Evolutionary conservation across 2,329 filamentous ascomycete species (phyloP).

Genomic region (Aspergillus niger): DNA sequence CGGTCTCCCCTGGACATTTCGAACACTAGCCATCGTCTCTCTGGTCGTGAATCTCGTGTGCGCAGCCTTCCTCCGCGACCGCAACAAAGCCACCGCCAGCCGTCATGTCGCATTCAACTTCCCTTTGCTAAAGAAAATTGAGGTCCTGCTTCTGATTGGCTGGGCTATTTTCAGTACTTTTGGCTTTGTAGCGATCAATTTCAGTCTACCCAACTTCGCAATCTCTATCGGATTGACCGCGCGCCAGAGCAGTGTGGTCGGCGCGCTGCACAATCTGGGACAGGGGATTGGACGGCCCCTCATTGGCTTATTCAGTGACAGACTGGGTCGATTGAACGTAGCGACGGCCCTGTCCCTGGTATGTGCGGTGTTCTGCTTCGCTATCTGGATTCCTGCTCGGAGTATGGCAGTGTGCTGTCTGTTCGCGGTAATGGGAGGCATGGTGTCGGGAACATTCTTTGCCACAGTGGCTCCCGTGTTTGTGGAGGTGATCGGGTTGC

Average conservation of each 20-base stretch:
- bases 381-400: constrained; percentile 51
- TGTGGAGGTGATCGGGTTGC: constrained; percentile 58
- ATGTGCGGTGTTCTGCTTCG: constrained; percentile 25
- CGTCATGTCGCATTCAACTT: neutral
- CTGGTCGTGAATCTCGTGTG: constrained; percentile 4
- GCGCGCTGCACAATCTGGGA: constrained; percentile 62
- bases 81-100: neutral
- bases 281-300: constrained; percentile 56
- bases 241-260: constrained; percentile 57
- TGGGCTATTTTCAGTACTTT: constrained; percentile 52
- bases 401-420: constrained; percentile 47
- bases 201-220: constrained; percentile 63
- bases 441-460: constrained; percentile 53
- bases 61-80: constrained; percentile 5
- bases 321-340: constrained; percentile 61
- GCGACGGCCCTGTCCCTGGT: constrained; percentile 33
- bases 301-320: constrained; percentile 61
- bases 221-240: constrained; percentile 56
- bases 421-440: constrained; percentile 48
- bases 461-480: constrained; percentile 55
- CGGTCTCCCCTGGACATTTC: constrained; percentile 46
- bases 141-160: neutral
- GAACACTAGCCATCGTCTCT: constrained; percentile 2
- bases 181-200: constrained; percentile 63
- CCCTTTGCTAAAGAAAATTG: neutral